Evolutionary conservation across 345 rosid genomes (phyloP), one percentile per base, ranked within the genome.

Genomic region (Bruguiera parviflora): DNA sequence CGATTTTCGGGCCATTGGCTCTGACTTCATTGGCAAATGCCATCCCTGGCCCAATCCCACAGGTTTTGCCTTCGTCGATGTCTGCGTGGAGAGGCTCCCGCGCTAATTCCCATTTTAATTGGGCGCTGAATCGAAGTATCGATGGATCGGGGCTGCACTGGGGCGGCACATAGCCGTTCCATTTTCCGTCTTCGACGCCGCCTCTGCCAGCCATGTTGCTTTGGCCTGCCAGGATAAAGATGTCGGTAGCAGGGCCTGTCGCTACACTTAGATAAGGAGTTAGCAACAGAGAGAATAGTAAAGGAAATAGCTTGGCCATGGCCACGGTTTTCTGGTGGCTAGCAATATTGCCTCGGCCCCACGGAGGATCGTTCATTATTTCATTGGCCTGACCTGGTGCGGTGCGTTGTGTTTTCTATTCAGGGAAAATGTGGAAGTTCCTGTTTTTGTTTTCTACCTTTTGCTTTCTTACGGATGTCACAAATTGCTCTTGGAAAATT

Each of bases 191-290:
- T 0, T 46, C 62, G 25, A 66, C 67, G 1, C 79, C 79, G 18
- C 79, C 79, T 21, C 69, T 43, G 33, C 69, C 79, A 2, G 79
- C 75, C 79, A 76, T 76, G 69, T 76, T 76, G 72, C 75, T 71
- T 35, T 71, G 72, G 24, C 75, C 79, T 24, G 64, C 79, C 4
- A 71, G 67, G 20, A 77, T 64, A 32, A 60, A 75, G 7, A 59
- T 67, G 69, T 76, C 82, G 51, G 75, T 68, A 29, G 27, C 8
- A 5, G 20, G 63, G 56, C 33, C 5, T 6, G 31, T 49, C 8
- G 70, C 73, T 19, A 43, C 15, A 37, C 51, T 55, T 19, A 29
- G 57, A 53, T n/a, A 58, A 13, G 64, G 13, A 49, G 43, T 52
- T 21, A 68, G 29, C 31, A 65, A 37, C 33, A 69, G 1, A 24